Base-by-base conservation (phyloP, 2,329 filamentous ascomycete genomes). In the Cladosporium sp. region DNA sequence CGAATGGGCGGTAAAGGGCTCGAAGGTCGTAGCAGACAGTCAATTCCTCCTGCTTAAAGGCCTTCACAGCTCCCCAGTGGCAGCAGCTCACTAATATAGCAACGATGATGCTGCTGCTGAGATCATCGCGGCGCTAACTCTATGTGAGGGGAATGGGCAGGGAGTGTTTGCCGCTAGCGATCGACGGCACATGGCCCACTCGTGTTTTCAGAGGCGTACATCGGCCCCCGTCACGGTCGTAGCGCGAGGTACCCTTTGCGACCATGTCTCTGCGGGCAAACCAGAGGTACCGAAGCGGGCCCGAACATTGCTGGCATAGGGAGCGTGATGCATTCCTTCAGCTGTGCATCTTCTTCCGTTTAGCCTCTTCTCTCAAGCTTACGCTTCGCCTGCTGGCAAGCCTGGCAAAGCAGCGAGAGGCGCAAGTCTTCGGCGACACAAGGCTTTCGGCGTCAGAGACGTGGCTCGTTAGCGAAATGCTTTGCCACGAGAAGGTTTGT, bases 121-220 rank as follows among this genome's bases (percentile, higher is more conserved):
- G 59, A 34, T 54, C 54, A 49, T 38, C 49, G 32, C 28, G 24
- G 49, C 60, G 49, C 60, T 63, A 63, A 38, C 49, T n/a, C 32
- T 24, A 54, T 54, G 60, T 63, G 60, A 63, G 60, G 60, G 60
- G 60, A 63, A 63, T 54, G 60, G 49, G 6, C 60, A 55, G 32
- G 30, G 58, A 54, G 60, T 49, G 28, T 49, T 49, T 44, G 41
- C 59, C 59, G 59, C 59, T 61, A 63, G 60, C 49, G 60, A 63
- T 44, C 60, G 24, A 63, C 60, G 47, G 60, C 60, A 63, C 60
- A 63, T 63, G 60, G 60, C 60, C 60, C 47, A 55, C 60, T 63
- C 60, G 60, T 63, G 60, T 49, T 49, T 44, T 18, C 2, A 18
- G 30, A 63, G 60, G 60, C 32, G 60, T 28, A 63, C 60, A 63